Evolutionary conservation across 495 filamentous ascomycete genomes (phyloP).

Genomic region (Oleoguttula mirabilis): DNA sequence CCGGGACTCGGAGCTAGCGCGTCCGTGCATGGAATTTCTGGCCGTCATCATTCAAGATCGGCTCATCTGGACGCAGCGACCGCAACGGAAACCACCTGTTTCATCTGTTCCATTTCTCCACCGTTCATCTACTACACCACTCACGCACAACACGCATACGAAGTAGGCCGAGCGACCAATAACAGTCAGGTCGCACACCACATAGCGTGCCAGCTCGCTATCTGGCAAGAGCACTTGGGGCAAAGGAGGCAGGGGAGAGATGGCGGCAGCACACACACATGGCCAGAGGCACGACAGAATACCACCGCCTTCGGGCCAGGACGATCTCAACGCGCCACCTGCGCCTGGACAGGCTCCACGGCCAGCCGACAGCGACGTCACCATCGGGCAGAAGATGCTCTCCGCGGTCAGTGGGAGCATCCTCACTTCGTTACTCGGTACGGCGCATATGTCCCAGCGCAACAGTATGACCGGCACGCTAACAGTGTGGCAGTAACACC

Average conservation of each 20-base stretch:
- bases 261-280: conserved; percentile 19
- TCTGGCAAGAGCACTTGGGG: conserved; percentile 6
- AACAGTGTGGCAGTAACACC: conserved; percentile 58
- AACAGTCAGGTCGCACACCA: no score
- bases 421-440: conserved; percentile 80
- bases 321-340: conserved; percentile 21
- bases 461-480: background rate
- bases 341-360: conserved; percentile 5
- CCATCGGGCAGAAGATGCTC: conserved; percentile 78
- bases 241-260: conserved; percentile 4
- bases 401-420: conserved; percentile 85
- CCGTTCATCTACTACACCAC: no score
- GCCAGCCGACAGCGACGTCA: conserved; percentile 42
- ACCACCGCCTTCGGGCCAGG: conserved; percentile 18
- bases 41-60: no score
- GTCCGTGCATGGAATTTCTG: no score
- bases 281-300: conserved; percentile 34
- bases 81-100: no score
- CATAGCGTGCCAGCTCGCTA: no score
- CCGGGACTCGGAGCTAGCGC: no score
- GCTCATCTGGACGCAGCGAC: no score
- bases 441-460: conserved; percentile 14
- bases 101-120: no score
- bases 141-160: no score
- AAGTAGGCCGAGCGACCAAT: no score